Evolutionary conservation across 768 basidiomycete genomes (phyloP).

Genomic region (Boletus speciosus): DNA sequence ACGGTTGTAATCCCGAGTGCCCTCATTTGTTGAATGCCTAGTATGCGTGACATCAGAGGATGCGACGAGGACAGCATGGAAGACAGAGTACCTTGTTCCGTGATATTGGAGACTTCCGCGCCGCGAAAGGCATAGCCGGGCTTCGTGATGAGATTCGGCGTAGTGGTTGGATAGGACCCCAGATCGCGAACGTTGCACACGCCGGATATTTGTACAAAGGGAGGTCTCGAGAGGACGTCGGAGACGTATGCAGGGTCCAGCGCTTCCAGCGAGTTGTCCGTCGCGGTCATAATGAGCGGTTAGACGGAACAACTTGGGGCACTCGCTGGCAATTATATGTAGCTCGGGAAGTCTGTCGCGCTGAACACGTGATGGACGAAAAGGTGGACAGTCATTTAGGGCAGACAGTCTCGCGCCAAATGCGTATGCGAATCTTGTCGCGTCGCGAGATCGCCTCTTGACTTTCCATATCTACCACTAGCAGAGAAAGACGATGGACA

Average conservation of each 20-base stretch:
- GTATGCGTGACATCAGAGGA: conserved; percentile 1
- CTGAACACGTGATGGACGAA: conserved; percentile 9
- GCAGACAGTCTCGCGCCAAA: conserved; percentile 43
- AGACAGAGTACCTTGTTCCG: conserved; percentile 55
- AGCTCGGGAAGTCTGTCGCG: conserved; percentile 4
- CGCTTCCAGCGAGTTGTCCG: conserved; percentile 46
- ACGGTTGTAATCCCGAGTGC: conserved; percentile 63
- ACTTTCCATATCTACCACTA: conserved; percentile 1
- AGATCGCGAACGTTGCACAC: conserved; percentile 76
- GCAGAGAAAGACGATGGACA: conserved; percentile 43
- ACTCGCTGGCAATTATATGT: neutral
- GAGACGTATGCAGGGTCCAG: conserved; percentile 65
- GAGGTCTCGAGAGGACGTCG: conserved; percentile 60
- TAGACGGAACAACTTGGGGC: neutral
- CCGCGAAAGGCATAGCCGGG: conserved; percentile 60
- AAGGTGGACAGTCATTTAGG: conserved; percentile 29
- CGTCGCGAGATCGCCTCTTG: conserved; percentile 25
- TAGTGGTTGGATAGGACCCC: conserved; percentile 54
- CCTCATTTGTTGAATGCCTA: conserved; percentile 57
- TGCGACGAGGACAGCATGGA: neutral
- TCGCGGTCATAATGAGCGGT: conserved; percentile 17
- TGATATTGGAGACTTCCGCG: conserved; percentile 70
- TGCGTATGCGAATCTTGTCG: conserved; percentile 16
- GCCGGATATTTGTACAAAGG: conserved; percentile 68
- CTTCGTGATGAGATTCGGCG: conserved; percentile 51